phyloP scores from a whole-genome alignment of 768 basidiomycete species.

The Lyophyllum semitale region DNA sequence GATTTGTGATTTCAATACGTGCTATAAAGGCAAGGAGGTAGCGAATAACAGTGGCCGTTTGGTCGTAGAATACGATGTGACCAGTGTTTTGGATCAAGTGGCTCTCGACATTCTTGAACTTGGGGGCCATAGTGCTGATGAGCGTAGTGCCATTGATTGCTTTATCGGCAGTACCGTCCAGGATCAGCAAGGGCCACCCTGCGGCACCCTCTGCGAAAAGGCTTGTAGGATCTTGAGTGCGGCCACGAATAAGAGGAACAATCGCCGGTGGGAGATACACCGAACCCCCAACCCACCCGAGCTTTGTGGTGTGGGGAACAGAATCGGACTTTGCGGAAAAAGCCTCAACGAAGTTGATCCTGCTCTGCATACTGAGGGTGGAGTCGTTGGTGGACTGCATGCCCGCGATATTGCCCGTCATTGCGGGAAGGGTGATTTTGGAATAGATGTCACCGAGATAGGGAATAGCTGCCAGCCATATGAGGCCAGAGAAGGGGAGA shows the following conservation, averaged over 20 bases:
- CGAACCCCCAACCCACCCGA: constrained; percentile 24
- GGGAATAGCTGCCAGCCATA: constrained; percentile 29
- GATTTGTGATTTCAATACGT: background rate
- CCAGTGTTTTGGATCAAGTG: constrained; percentile 27
- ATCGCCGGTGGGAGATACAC: constrained; percentile 20
- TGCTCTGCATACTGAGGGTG: constrained; percentile 16
- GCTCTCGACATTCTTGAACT: constrained; percentile 34
- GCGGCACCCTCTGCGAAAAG: constrained; percentile 25
- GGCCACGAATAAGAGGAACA: constrained; percentile 19
- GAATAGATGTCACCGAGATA: constrained; percentile 22
- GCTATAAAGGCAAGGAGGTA: background rate
- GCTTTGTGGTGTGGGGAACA: constrained; percentile 25
- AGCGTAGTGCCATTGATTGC: constrained; percentile 26
- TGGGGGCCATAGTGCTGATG: constrained; percentile 24
- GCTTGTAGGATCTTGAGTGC: constrained; percentile 26
- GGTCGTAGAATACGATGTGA: constrained; percentile 34
- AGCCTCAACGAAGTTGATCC: constrained; percentile 25
- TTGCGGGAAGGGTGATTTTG: constrained; percentile 21
- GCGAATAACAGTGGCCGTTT: background rate
- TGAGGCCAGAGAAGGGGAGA: constrained; percentile 29
- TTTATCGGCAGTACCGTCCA: constrained; percentile 26
- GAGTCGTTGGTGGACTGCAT: constrained; percentile 25
- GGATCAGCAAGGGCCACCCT: constrained; percentile 28
- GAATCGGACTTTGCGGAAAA: constrained; percentile 25
- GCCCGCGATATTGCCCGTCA: constrained; percentile 18